These are phyloP conservation scores for Venustampulla echinocandica DNA, from an alignment of 495 filamentous ascomycete species.

Conservation along the genomic window DNA sequence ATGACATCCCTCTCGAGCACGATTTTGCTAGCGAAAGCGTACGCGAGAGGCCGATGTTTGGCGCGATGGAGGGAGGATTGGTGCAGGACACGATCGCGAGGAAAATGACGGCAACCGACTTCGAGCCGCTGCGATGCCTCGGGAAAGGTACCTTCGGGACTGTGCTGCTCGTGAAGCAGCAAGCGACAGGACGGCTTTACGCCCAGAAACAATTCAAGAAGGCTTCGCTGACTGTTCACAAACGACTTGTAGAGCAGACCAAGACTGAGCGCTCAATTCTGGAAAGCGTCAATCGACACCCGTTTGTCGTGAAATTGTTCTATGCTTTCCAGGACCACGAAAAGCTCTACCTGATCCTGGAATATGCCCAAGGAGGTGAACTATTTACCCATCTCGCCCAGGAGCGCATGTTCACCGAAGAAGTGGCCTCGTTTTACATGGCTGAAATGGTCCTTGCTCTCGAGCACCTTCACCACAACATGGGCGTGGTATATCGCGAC, in stretches of 20 bases:
- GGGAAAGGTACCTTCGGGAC: conserved; percentile 88
- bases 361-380: conserved; percentile 97
- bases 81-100: conserved; percentile 32
- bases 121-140: conserved; percentile 85
- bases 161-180: conserved; percentile 84
- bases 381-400: conserved; percentile 83
- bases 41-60: conserved; percentile 28
- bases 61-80: conserved; percentile 35
- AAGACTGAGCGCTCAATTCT: conserved; percentile 92
- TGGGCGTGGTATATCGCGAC: conserved; percentile 93
- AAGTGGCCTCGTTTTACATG: conserved; percentile 91
- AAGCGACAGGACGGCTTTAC: conserved; percentile 75
- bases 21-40: conserved; percentile 78
- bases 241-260: conserved; percentile 89
- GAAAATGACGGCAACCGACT: conserved; percentile 89
- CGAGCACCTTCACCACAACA: conserved; percentile 80
- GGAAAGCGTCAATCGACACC: conserved; percentile 90
- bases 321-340: conserved; percentile 98
- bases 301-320: conserved; percentile 94
- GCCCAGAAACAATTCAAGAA: conserved; percentile 99
- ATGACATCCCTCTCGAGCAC: conserved; percentile 79
- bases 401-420: conserved; percentile 86
- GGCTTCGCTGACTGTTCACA: conserved; percentile 83
- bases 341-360: conserved; percentile 94
- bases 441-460: conserved; percentile 92